Conservation (phyloP, 148 eudicot genomes). For the Rhododendron griersonianum region DNA sequence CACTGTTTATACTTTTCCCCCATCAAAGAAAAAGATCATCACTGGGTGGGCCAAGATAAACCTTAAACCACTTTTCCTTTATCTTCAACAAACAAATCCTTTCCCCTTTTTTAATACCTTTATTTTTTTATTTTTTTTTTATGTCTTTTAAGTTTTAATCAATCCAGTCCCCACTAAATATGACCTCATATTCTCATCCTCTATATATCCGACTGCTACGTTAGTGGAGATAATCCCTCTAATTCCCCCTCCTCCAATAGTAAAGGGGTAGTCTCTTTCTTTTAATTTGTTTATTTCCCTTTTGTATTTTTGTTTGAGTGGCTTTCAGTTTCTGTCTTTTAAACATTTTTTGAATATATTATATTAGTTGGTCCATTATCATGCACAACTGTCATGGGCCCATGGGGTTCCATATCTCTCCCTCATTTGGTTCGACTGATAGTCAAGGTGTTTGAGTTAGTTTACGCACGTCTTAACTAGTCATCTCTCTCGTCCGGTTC, state of each 20-base stretch:
- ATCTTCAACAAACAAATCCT: background rate
- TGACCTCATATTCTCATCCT: background rate
- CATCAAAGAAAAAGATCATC: background rate
- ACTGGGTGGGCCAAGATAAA: background rate
- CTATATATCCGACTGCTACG: background rate
- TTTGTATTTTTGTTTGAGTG: background rate
- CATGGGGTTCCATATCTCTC: background rate
- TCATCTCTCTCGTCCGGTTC: no score
- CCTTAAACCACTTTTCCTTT: conserved; percentile 1
- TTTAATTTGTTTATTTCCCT: background rate
- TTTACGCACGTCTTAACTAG: no score
- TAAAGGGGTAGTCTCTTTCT: background rate
- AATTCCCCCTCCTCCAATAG: background rate
- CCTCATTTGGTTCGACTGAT: background rate
- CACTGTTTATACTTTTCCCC: background rate
- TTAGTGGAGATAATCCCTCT: background rate
- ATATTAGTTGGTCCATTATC: conserved; percentile 9
- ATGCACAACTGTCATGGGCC: conserved; percentile 17
- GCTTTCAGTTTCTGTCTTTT: background rate
- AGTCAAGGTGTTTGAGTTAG: rapidly evolving
- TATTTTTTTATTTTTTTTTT: background rate
- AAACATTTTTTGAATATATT: background rate
- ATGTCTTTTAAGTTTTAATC: background rate
- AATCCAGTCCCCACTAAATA: background rate
- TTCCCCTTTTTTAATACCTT: background rate